Evolutionary conservation across 306 rosid species (phyloP), one percentile per base, ranked within the genome.

Genomic region (Ormosia semicastrata): DNA sequence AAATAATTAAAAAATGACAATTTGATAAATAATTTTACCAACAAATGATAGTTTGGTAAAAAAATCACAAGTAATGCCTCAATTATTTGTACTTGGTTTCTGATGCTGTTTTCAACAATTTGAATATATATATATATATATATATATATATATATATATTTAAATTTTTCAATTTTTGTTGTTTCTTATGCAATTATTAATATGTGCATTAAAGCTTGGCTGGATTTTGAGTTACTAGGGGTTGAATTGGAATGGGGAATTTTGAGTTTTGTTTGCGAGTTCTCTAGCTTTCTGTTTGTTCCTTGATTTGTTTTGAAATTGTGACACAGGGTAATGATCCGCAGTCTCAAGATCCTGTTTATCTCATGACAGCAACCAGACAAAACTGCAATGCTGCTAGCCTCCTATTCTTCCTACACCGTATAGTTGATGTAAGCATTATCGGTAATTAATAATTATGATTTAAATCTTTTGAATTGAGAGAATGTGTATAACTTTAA

Each of bases 371-470:
- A 8, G 99, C 99, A 11, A 89, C 99, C 17, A 83, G 99, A 84
- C 98, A 96, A 88, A 96, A 96, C 69, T 93, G 99, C 88, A 96
- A 96, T 89, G 99, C 97, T 1, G 98, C 98, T 17, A 93, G 99
- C 81, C 87, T 96, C 85, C 82, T 93, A 79, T 96, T 89, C 84
- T 96, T 96, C 85, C 88, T 96, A 47, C 99, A 96, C 86, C 94
- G 99, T 14, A 49, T 87, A 18, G 94, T 96, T 74, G 99, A 93
- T 89, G 98, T 96, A 82, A 92, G 98, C 13, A 8, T 70, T 66
- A 10, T 69, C 47, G 37, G 58, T 79, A 24, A 24, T 24, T 24
- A 24, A 24, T 24, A 39, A 59, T 85, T 77, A 8, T 79, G 66
- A 43, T 82, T 58, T 39, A 47, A 46, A 40, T 58, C 1, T 14